phyloP scores from a whole-genome alignment of 73 alveolate species.

The Blepharisma stoltei region DNA sequence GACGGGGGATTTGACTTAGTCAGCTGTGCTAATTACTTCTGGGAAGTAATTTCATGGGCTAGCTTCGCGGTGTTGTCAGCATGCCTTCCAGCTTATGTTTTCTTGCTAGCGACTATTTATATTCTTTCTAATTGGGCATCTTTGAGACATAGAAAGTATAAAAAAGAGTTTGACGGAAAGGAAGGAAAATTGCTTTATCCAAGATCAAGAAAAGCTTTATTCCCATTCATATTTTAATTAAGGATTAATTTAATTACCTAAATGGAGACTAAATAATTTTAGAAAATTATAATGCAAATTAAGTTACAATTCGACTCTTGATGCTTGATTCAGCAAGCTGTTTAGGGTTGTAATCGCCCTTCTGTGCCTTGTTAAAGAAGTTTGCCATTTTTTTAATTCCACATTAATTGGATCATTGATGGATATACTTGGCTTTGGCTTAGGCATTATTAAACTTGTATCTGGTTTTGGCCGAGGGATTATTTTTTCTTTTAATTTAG shows the following conservation, averaged over 20 bases:
- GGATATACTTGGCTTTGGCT: too few relatives aligned
- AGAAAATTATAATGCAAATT: background rate
- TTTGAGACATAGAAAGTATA: slow-evolving; percentile 67
- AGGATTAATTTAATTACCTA: background rate
- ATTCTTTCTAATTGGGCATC: slow-evolving; percentile 56
- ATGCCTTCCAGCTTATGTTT: slow-evolving; percentile 58
- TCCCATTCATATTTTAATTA: slow-evolving; percentile 65
- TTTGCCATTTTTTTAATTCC: too few relatives aligned
- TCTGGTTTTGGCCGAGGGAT: too few relatives aligned
- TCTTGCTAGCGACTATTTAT: slow-evolving; percentile 32
- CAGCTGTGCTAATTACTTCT: slow-evolving; percentile 95
- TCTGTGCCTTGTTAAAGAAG: too few relatives aligned
- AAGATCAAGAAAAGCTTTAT: slow-evolving; percentile 70
- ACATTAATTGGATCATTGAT: too few relatives aligned
- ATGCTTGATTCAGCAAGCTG: too few relatives aligned
- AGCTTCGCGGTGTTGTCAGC: slow-evolving; percentile 62
- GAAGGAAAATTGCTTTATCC: slow-evolving; percentile 46
- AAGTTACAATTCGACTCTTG: too few relatives aligned
- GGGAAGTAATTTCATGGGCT: slow-evolving; percentile 96
- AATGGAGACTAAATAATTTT: background rate
- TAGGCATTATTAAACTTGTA: too few relatives aligned
- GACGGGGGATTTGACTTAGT: slow-evolving; percentile 85
- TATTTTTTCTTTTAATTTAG: too few relatives aligned
- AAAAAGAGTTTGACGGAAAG: slow-evolving; percentile 65
- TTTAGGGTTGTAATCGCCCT: too few relatives aligned